These are phyloP conservation scores for Scheffersomyces insectosa DNA, from an alignment of 1,139 yeast species.

Conservation along the genomic window DNA sequence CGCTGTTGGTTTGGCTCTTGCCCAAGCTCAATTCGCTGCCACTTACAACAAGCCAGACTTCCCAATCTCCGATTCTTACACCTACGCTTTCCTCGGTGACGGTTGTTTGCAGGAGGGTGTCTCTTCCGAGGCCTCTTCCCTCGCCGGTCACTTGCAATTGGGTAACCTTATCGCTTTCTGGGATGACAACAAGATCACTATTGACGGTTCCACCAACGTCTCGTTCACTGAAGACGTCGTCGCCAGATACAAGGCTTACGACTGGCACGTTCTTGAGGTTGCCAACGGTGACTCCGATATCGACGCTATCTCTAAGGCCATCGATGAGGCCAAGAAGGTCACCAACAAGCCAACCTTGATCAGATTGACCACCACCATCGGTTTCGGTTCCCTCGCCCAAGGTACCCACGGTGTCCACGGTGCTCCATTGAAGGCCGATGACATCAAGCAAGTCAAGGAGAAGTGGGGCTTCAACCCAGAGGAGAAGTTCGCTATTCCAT, in stretches of 20 bases:
- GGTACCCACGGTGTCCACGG: constrained; percentile 98
- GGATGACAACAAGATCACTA: constrained; percentile 97
- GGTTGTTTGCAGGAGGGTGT: constrained; percentile 99
- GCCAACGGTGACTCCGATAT: constrained; percentile 81
- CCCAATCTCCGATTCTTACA: constrained; percentile 70
- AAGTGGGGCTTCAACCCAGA: constrained; percentile 89
- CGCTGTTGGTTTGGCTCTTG: constrained; percentile 97
- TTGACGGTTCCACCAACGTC: constrained; percentile 88
- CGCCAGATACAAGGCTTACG: constrained; percentile 86
- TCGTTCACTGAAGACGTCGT: constrained; percentile 95
- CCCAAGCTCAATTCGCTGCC: constrained; percentile 90
- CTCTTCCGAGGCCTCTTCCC: constrained; percentile 88
- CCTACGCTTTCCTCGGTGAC: constrained; percentile 88
- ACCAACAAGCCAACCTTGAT: constrained; percentile 87
- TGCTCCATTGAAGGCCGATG: constrained; percentile 93
- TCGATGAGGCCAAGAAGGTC: constrained; percentile 65
- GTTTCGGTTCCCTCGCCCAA: constrained; percentile 83
- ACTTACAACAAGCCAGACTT: constrained; percentile 88
- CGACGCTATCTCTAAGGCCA: constrained; percentile 70
- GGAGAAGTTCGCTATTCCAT: constrained; percentile 75
- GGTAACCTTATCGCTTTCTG: constrained; percentile 94
- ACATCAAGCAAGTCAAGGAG: constrained; percentile 81
- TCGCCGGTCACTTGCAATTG: constrained; percentile 95
- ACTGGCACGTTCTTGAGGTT: constrained; percentile 87
- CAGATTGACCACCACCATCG: constrained; percentile 88